Conservation (phyloP, 2,329 filamentous ascomycete genomes). For the Beauveria asiatica region DNA sequence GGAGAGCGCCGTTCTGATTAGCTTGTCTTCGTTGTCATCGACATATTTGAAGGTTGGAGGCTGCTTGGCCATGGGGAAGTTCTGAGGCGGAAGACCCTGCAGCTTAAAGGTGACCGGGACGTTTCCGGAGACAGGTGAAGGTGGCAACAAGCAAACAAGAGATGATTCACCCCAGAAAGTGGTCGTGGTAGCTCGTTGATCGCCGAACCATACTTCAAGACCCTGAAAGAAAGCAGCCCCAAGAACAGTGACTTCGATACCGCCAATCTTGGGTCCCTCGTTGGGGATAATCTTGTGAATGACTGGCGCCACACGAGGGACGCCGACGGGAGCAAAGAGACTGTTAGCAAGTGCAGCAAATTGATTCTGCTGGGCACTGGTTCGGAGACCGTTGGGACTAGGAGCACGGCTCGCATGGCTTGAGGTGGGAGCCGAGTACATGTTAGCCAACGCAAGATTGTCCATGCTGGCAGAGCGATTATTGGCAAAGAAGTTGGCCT, state of each 20-base stretch:
- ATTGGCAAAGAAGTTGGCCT: slow-evolving; percentile 44
- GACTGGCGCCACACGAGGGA: slow-evolving; percentile 41
- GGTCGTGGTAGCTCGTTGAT: slow-evolving; percentile 55
- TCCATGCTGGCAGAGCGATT: slow-evolving; percentile 58
- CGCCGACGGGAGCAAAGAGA: slow-evolving; percentile 41
- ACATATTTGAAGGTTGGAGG: slow-evolving; percentile 61
- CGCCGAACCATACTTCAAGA: slow-evolving; percentile 78
- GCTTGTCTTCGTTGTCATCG: slow-evolving; percentile 59
- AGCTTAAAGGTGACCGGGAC: slow-evolving; percentile 64
- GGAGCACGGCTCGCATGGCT: slow-evolving; percentile 69
- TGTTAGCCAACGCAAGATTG: slow-evolving; percentile 51
- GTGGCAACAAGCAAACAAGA: slow-evolving; percentile 71
- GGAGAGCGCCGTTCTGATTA: slow-evolving; percentile 59
- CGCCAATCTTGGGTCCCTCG: slow-evolving; percentile 73
- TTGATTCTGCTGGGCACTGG: slow-evolving; percentile 35
- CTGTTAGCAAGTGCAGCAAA: slow-evolving; percentile 37
- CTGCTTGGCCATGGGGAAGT: slow-evolving; percentile 30
- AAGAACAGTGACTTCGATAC: slow-evolving; percentile 78
- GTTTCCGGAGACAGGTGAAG: slow-evolving; percentile 55
- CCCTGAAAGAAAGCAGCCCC: slow-evolving; percentile 70
- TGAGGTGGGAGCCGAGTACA: slow-evolving; percentile 66
- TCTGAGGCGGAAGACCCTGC: slow-evolving; percentile 33
- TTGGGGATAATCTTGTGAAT: slow-evolving; percentile 79
- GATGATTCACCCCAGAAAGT: slow-evolving; percentile 74
- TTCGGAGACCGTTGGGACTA: slow-evolving; percentile 53